Conservation (phyloP, 2,329 filamentous ascomycete species). For the Curvularia verruculosa region DNA sequence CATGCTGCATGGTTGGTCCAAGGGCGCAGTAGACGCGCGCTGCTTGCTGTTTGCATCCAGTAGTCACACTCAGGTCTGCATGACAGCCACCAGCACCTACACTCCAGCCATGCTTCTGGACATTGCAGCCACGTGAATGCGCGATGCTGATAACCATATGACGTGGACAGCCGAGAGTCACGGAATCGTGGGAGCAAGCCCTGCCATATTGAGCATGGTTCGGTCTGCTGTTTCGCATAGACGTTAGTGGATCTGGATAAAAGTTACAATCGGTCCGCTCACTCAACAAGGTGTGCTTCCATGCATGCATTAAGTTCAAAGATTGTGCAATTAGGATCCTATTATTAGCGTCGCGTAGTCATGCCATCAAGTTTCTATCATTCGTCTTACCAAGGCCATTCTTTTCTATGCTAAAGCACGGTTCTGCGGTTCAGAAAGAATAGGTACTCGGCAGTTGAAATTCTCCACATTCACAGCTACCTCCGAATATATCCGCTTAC, state of each 20-base stretch:
- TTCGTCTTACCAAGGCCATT: neutral
- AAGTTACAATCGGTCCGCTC: slow-evolving; percentile 10
- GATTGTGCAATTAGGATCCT: neutral
- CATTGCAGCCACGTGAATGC: neutral
- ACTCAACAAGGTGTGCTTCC: neutral
- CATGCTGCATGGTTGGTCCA: neutral
- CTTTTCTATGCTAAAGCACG: neutral
- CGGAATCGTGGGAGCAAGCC: neutral
- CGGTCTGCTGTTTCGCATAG: slow-evolving; percentile 16
- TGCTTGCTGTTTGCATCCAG: too few relatives aligned
- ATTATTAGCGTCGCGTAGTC: neutral
- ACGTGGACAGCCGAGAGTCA: slow-evolving; percentile 1
- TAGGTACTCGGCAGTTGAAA: neutral
- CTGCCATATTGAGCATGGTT: neutral
- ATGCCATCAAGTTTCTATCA: neutral
- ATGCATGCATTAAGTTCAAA: neutral
- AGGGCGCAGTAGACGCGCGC: neutral
- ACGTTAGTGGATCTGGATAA: slow-evolving; percentile 3
- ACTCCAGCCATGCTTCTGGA: slow-evolving; percentile 6
- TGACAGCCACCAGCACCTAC: slow-evolving; percentile 1
- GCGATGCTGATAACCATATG: slow-evolving; percentile 1
- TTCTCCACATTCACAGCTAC: neutral
- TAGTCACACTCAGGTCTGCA: neutral
- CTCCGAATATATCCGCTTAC: neutral
- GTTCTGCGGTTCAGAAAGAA: neutral